Evolutionary conservation across 2,329 filamentous ascomycete species (phyloP).

Genomic region (Fusarium piperis): DNA sequence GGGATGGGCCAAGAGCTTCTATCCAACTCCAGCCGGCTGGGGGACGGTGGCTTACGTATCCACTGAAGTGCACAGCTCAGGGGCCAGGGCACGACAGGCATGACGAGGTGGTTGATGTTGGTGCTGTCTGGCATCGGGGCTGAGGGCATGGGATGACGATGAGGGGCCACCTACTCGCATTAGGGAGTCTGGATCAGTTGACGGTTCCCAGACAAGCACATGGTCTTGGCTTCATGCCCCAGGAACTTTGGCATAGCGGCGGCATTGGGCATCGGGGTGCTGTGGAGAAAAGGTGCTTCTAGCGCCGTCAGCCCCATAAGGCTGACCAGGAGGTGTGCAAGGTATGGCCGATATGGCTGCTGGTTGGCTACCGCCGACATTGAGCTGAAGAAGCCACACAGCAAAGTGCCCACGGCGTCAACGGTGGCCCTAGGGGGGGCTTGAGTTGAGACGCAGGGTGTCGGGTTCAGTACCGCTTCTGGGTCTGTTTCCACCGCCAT

Average conservation of each 20-base stretch:
- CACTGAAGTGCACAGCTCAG: slow-evolving; percentile 29
- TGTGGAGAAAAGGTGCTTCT: slow-evolving; percentile 33
- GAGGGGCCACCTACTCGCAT: slow-evolving; percentile 9
- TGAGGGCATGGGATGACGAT: slow-evolving; percentile 8
- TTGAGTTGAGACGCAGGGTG: slow-evolving; percentile 8
- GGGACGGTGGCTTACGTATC: slow-evolving; percentile 36
- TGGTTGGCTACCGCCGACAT: slow-evolving; percentile 19
- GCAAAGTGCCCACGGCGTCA: background rate
- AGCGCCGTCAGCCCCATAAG: slow-evolving; percentile 39
- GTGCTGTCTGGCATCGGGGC: slow-evolving; percentile 10
- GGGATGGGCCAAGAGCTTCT: slow-evolving; percentile 16
- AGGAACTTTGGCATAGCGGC: slow-evolving; percentile 37
- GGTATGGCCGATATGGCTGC: slow-evolving; percentile 7
- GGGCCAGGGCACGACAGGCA: slow-evolving; percentile 17
- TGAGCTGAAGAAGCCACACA: slow-evolving; percentile 15
- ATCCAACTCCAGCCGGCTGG: slow-evolving; percentile 19
- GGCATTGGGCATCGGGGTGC: slow-evolving; percentile 21
- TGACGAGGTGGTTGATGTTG: slow-evolving; percentile 26
- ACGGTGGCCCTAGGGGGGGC: background rate
- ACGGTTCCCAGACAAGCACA: slow-evolving; percentile 15
- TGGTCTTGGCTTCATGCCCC: slow-evolving; percentile 8
- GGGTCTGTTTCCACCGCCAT: background rate
- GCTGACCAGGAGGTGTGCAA: slow-evolving; percentile 38
- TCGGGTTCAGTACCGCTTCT: background rate
- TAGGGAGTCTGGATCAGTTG: slow-evolving; percentile 13